A percentile compares a stretch with the other conserved stretches of the same genome.
Evolutionary conservation across 2,329 filamentous ascomycete species (phyloP).

Genomic region (Colletotrichum echinochloae): DNA sequence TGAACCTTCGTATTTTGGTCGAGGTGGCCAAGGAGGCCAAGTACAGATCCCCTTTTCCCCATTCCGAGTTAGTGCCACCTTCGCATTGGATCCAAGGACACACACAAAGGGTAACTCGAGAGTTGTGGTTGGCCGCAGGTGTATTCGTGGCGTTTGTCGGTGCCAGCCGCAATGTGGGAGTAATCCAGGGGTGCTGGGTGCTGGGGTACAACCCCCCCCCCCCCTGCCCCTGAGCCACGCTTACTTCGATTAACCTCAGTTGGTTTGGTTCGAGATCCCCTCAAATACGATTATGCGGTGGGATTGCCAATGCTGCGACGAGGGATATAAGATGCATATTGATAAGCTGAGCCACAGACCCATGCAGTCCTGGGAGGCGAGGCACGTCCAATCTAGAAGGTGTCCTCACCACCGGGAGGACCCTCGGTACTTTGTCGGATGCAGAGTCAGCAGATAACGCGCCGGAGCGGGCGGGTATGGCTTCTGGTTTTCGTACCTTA

Average conservation of each 20-base stretch:
- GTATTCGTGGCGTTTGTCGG: constrained; percentile 18
- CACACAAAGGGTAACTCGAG: not conserved
- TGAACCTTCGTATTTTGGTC: constrained; percentile 34
- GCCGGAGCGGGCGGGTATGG: not conserved
- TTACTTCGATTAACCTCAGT: constrained; percentile 23
- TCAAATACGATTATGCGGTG: not conserved
- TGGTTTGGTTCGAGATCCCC: constrained; percentile 15
- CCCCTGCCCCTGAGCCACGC: constrained; percentile 34
- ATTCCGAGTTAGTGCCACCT: not conserved
- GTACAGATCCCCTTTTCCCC: constrained; percentile 12
- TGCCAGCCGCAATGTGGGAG: constrained; percentile 27
- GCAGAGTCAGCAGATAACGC: constrained; percentile 3
- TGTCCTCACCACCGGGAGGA: not conserved
- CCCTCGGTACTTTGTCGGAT: not conserved
- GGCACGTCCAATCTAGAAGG: not conserved
- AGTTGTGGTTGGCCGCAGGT: constrained; percentile 13
- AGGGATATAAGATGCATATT: constrained; percentile 10
- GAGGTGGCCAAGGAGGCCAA: constrained; percentile 1
- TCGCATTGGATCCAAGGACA: constrained; percentile 18
- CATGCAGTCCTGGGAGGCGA: not conserved
- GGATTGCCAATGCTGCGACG: not conserved
- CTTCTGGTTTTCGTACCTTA: constrained; percentile 1
- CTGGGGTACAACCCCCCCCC: constrained; percentile 7
- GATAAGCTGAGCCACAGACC: not conserved
- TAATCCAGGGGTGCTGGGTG: constrained; percentile 29